Evolutionary conservation across 306 rosid genomes (phyloP), one percentile per base, ranked within the genome.

Genomic region (Acacia melanoxylon): DNA sequence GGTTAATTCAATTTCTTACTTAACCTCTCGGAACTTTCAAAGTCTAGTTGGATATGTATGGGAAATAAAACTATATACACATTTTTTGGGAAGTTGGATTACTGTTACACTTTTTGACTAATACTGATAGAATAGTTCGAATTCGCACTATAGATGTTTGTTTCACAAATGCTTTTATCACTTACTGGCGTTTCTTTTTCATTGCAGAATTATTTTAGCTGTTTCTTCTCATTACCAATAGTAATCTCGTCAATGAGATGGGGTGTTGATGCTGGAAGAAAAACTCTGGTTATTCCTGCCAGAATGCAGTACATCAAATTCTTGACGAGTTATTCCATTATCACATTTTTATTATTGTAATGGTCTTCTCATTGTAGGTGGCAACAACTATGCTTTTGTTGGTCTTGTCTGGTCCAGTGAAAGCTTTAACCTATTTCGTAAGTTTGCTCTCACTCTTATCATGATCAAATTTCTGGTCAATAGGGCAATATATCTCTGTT

Each of bases 171-270:
- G 20, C 33, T 41, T 52, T 8, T 37, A 70, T 76, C 69, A 52
- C 71, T 42, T 4, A 67, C 74, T 76, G 77, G 40, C 25, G 81
- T 72, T 45, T 40, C 12, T 70, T 78, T 75, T 45, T 72, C 45
- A 22, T 76, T 80, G 89, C 97, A 95, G 99, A 93, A 95, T 86
- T 95, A 93, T 88, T 93, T 93, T 70, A 92, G 94, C 58, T 91
- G 94, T 85, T 94, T 95, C 92, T 95, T 95, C 90, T 88, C 97
- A 5, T 86, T 95, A 83, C 99, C 99, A 11, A 89, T 93, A 63
- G 97, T 95, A 59, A 91, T 95, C 75, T 90, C 99, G 67, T 95
- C 99, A 31, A 93, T 95, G 99, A 93, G 99, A 91, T 95, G 98
- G 99, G 99, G 98, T 14, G 56, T 85, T 63, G 88, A 91, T 44